Conservation (phyloP, 2,329 filamentous ascomycete species). For the Pyrenochaeta sp. region DNA sequence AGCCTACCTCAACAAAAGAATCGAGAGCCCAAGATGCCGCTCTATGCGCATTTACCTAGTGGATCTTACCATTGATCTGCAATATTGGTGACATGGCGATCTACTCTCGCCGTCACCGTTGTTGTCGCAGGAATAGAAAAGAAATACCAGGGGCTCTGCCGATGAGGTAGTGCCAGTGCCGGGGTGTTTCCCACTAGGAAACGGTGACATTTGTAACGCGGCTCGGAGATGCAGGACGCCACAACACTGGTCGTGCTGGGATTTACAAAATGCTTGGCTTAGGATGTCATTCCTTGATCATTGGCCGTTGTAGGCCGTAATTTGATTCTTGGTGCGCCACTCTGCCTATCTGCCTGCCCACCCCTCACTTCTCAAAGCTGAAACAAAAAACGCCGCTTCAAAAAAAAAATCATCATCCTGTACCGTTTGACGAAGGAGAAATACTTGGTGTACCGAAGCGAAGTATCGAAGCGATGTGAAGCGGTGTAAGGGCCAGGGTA, state of each 20-base stretch:
- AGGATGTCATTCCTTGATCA: constrained; percentile 30
- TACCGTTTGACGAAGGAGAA: constrained; percentile 20
- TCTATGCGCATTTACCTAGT: background rate
- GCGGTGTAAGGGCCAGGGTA: constrained; percentile 31
- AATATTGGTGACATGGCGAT: constrained; percentile 1
- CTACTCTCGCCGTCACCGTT: constrained; percentile 10
- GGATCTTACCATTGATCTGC: background rate
- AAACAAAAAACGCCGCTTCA: constrained; percentile 39
- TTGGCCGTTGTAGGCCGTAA: constrained; percentile 29
- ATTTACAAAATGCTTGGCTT: constrained; percentile 9
- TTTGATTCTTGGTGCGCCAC: constrained; percentile 35
- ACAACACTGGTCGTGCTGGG: constrained; percentile 17
- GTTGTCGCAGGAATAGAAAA: constrained; percentile 7
- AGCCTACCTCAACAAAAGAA: constrained; percentile 10
- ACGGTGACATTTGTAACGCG: constrained; percentile 7
- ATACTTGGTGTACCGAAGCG: constrained; percentile 11
- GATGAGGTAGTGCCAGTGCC: background rate
- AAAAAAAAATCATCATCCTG: constrained; percentile 21
- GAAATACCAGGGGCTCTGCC: background rate
- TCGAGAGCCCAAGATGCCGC: constrained; percentile 1
- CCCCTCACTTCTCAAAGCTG: constrained; percentile 19
- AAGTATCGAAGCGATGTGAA: constrained; percentile 28
- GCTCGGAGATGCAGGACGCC: constrained; percentile 10
- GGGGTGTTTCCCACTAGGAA: background rate
- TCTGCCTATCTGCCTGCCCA: constrained; percentile 26